Percentiles rank a stretch among this genome's conserved stretches.
Evolutionary conservation across 768 basidiomycete species (phyloP).

Genomic region (Podaxis sp.): DNA sequence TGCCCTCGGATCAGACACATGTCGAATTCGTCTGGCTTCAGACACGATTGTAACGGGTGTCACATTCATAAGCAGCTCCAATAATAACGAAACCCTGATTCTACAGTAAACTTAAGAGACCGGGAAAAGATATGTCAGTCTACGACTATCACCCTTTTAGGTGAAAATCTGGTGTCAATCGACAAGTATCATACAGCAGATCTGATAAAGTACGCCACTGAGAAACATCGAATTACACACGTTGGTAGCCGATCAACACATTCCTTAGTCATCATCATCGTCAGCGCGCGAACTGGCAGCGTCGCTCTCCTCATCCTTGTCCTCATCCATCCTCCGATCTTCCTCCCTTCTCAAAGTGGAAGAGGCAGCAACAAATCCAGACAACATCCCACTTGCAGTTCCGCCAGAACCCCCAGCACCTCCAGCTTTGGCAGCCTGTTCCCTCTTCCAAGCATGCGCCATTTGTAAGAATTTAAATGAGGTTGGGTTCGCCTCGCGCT

Average conservation of each 20-base stretch:
- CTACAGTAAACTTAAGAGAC: background rate
- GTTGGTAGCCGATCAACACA: background rate
- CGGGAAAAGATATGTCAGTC: background rate
- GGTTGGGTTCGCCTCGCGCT: conserved; percentile 88
- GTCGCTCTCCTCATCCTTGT: conserved; percentile 37
- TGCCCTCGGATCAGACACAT: too few species aligned
- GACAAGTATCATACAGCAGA: background rate
- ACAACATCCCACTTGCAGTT: conserved; percentile 29
- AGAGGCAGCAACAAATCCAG: conserved; percentile 50
- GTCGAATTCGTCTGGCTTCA: background rate
- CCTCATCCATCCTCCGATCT: background rate
- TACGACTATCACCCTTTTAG: background rate
- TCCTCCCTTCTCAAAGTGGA: background rate
- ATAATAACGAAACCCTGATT: background rate
- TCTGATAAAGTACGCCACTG: too few species aligned
- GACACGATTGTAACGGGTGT: conserved; percentile 3
- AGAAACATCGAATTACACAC: background rate
- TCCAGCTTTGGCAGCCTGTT: conserved; percentile 19
- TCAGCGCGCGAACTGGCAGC: conserved; percentile 55
- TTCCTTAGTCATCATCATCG: conserved; percentile 16
- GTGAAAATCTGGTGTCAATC: background rate
- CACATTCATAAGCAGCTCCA: background rate
- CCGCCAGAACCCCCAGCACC: conserved; percentile 29
- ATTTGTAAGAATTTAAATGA: conserved; percentile 95
- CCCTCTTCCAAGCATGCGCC: conserved; percentile 84